Evolutionary conservation across 2,329 filamentous ascomycete genomes (phyloP).

Genomic region (Epichloe elymi): DNA sequence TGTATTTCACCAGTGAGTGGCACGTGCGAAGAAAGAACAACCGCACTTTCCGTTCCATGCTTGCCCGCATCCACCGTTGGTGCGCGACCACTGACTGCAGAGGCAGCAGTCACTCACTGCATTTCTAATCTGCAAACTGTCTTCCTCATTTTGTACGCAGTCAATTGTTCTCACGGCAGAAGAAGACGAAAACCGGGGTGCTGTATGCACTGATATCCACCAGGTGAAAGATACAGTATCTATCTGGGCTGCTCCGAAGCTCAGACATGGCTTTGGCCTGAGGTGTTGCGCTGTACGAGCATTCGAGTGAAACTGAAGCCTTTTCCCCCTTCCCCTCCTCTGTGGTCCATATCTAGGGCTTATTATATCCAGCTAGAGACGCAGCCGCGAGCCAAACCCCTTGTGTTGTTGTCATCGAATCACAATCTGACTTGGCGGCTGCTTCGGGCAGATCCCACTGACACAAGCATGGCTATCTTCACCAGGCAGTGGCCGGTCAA

Average conservation of each 20-base stretch:
- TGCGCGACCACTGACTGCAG: not conserved
- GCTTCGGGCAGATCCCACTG: not conserved
- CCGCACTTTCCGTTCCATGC: not conserved
- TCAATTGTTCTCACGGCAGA: no score
- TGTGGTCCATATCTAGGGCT: not conserved
- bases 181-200: no score
- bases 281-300: not conserved
- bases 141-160: no score
- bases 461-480: constrained; percentile 24
- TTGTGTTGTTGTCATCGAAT: not conserved
- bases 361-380: not conserved
- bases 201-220: no score
- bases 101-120: not conserved
- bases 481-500: constrained; percentile 37
- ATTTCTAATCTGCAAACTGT: no score
- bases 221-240: not conserved
- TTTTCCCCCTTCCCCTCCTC: not conserved
- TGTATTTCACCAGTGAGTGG: not conserved
- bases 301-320: not conserved
- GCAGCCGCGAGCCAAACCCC: not conserved
- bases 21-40: not conserved
- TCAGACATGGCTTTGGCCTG: not conserved
- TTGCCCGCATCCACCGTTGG: not conserved
- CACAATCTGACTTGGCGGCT: not conserved
- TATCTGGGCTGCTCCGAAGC: not conserved